Percentiles rank a stretch among this genome's conserved stretches.
Conservation (phyloP, 169 alveolate species). For the Ichthyophthirius multifiliis region DNA sequence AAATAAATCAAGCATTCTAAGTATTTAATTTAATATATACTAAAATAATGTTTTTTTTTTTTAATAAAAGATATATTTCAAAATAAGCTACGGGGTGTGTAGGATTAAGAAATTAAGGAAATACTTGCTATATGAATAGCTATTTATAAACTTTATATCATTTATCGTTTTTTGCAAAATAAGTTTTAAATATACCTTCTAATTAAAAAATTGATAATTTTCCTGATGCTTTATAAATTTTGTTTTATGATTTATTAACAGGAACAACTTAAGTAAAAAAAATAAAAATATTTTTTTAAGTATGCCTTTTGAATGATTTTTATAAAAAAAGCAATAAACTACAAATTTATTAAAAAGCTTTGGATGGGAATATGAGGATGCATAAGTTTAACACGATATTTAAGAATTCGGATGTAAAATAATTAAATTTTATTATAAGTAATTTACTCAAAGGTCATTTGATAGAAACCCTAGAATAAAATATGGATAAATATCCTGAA, state of each 20-base stretch:
- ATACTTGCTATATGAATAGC: constrained; percentile 20
- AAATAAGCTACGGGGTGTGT: too few relatives aligned
- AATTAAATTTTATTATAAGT: neutral
- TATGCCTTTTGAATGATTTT: too few relatives aligned
- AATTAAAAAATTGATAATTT: neutral
- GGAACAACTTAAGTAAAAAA: neutral
- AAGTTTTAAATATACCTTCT: neutral
- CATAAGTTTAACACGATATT: neutral
- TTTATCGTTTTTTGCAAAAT: neutral
- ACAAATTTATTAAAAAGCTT: neutral
- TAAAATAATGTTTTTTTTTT: too few relatives aligned
- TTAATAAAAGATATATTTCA: too few relatives aligned
- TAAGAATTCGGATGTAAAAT: neutral
- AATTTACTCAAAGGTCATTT: neutral
- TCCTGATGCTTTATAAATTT: neutral
- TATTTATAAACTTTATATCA: constrained; percentile 8
- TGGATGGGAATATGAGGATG: constrained; percentile 17
- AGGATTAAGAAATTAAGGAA: constrained; percentile 12
- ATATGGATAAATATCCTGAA: neutral
- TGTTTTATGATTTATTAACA: neutral
- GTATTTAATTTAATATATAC: too few relatives aligned
- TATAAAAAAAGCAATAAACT: neutral
- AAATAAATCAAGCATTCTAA: too few relatives aligned
- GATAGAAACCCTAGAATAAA: neutral
- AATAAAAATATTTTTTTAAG: neutral